phyloP scores from a whole-genome alignment of 2,329 filamentous ascomycete species.

The Dothideomycetes sp. region DNA sequence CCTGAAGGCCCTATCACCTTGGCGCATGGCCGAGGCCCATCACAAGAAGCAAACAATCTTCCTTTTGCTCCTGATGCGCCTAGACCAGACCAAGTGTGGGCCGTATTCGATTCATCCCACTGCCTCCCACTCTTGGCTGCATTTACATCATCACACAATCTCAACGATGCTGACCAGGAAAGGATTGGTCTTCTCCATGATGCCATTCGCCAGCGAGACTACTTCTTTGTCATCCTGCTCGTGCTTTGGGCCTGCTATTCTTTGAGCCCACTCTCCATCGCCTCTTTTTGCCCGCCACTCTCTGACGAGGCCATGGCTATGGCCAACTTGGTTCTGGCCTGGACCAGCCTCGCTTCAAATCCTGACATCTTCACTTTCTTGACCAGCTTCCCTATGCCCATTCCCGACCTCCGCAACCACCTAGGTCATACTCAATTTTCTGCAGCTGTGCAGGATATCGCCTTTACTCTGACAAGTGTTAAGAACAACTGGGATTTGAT shows the following conservation, averaged over 20 bases:
- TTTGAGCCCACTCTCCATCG: not conserved
- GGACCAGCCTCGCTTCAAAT: too few relatives aligned
- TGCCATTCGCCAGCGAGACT: not conserved
- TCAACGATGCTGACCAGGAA: slow-evolving; percentile 1
- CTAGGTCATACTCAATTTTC: not conserved
- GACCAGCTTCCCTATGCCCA: slow-evolving; percentile 5
- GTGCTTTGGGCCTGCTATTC: slow-evolving; percentile 1
- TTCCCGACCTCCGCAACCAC: not conserved
- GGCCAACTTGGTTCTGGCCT: not conserved
- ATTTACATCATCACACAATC: not conserved
- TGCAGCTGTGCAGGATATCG: not conserved
- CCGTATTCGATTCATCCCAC: not conserved
- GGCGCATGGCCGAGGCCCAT: too few relatives aligned
- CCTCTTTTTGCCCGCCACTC: not conserved
- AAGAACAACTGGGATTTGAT: not conserved
- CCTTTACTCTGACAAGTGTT: not conserved
- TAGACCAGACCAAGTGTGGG: not conserved
- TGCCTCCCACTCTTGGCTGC: not conserved
- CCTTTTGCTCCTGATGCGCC: not conserved
- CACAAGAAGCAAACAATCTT: not conserved
- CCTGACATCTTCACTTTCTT: not conserved
- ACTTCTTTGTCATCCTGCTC: slow-evolving; percentile 10
- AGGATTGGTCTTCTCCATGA: slow-evolving; percentile 2
- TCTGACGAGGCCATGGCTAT: not conserved
- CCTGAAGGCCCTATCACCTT: not conserved